Evolutionary conservation across 352 stramenopile species (phyloP), one percentile per base, ranked within the genome.

Genomic region (Pythium rhizo-oryzae): DNA sequence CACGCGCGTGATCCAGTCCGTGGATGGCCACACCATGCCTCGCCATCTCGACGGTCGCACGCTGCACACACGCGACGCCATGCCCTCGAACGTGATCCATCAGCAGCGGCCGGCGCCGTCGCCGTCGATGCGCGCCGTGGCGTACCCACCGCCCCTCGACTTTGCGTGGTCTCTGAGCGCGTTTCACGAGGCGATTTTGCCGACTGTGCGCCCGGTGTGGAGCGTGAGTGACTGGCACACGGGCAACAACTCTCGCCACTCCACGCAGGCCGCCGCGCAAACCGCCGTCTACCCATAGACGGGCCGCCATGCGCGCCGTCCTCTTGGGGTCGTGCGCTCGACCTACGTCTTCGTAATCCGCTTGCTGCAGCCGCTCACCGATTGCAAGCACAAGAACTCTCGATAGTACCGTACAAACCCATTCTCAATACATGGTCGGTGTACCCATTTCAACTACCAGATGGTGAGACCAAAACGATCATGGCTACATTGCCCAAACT

Each of bases 21-120:
- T 47, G 6, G 41, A 41, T 15, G 35, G 6, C 8, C 8, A 41
- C 35, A 11, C 35, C 35, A 41, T 41, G 35, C 35, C 4, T 41
- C 35, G 35, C 12, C 35, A 11, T 41, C 35, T 41, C 35, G 35
- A 41, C 8, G 47, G 1, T 21, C 50, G 21, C 25, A 58, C 59
- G 16, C 28, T 59, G 24, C 30, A 58, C 24, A 67, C 51, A 28
- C 23, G 24, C 9, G 59, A 62, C 25, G 50, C 28, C 25, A 41
- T 60, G 19, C 62, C 18, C 16, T 49, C 52, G 18, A 47, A 52
- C 9, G 11, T 47, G 24, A 33, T 54, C 23, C 23, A 19, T 11
- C 50, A 53, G 41, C 13, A 21, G 9, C 21, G 9, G 15, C 4
- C 18, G 41, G 18, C 41, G 41, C 41, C 41, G 12, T 21, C 41